phyloP scores from a whole-genome alignment of 176 grass and related monocot species.

The Oryza glaberrima region DNA sequence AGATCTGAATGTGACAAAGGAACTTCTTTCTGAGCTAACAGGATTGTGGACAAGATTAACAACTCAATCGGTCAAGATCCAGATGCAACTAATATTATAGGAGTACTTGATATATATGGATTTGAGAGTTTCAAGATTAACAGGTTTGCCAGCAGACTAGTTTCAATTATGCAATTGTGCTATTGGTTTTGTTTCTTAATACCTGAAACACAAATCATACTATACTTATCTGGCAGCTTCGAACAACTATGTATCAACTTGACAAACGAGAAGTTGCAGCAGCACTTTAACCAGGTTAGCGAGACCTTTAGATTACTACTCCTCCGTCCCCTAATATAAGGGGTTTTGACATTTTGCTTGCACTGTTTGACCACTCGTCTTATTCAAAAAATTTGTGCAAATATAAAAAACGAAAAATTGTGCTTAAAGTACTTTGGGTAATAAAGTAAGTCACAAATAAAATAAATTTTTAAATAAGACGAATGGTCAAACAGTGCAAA shows the following conservation, averaged over 20 bases:
- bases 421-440: too few species aligned
- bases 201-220: slow-evolving; percentile 4
- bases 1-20: not conserved
- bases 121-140: slow-evolving; percentile 97
- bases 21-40: slow-evolving; percentile 49
- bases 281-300: slow-evolving; percentile 89
- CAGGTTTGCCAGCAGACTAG: slow-evolving; percentile 55
- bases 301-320: not conserved
- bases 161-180: slow-evolving; percentile 16
- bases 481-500: too few species aligned
- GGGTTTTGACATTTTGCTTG: too few species aligned
- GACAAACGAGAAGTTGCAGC: slow-evolving; percentile 96
- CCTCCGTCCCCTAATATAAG: too few species aligned
- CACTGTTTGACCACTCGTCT: too few species aligned
- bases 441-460: too few species aligned
- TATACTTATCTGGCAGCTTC: slow-evolving; percentile 67
- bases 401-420: too few species aligned
- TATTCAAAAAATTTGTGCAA: too few species aligned
- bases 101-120: slow-evolving; percentile 98
- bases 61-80: slow-evolving; percentile 94
- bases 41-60: slow-evolving; percentile 97
- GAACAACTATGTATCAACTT: slow-evolving; percentile 95
- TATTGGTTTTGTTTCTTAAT: not conserved
- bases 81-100: slow-evolving; percentile 78
- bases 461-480: too few species aligned